Conservation (phyloP, 345 rosid genomes). For the Populus nigra region DNA sequence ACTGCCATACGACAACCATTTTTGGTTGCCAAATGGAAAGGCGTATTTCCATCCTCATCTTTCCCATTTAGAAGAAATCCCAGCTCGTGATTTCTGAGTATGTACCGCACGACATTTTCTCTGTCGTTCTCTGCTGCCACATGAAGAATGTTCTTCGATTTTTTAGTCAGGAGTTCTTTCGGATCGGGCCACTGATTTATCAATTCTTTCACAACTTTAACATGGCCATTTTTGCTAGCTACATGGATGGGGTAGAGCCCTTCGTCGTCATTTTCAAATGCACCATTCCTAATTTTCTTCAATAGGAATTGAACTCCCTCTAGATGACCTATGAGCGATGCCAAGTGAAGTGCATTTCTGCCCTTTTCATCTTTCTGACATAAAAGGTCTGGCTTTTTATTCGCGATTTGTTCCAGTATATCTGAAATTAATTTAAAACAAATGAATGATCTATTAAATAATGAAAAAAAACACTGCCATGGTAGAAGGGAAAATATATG, state of each 20-base stretch:
- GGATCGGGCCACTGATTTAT: background rate
- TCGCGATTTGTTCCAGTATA: background rate
- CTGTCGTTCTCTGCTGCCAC: background rate
- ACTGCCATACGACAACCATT: background rate
- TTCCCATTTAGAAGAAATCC: background rate
- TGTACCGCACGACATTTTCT: background rate
- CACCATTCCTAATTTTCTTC: background rate
- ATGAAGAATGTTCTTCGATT: slow-evolving; percentile 8
- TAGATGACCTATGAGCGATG: background rate
- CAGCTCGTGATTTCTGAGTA: background rate
- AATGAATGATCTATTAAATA: background rate
- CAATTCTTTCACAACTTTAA: background rate
- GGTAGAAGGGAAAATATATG: too few species aligned
- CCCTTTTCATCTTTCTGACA: background rate
- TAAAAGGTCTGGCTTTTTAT: background rate
- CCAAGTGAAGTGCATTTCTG: background rate
- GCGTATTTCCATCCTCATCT: slow-evolving; percentile 10
- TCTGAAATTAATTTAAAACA: background rate
- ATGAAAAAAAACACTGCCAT: background rate
- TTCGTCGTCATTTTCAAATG: background rate
- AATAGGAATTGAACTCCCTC: background rate
- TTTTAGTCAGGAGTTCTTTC: background rate
- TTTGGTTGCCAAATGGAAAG: slow-evolving; percentile 10
- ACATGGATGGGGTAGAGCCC: background rate
- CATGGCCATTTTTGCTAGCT: background rate